phyloP scores from a whole-genome alignment of 2,329 filamentous ascomycete genomes.

The Penicillium olsonii region DNA sequence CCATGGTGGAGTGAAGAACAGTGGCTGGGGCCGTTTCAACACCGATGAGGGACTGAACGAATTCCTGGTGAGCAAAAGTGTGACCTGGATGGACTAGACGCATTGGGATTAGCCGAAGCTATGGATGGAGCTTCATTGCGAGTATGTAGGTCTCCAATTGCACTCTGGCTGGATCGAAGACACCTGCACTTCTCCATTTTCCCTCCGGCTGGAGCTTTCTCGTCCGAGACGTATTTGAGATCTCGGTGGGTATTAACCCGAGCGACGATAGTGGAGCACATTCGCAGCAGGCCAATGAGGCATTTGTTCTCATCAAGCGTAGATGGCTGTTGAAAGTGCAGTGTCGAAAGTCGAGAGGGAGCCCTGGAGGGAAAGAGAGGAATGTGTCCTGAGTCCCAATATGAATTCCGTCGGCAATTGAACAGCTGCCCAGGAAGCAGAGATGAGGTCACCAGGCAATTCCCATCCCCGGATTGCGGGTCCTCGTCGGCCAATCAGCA shows the following conservation, averaged over 20 bases:
- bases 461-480: constrained; percentile 17
- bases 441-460: constrained; percentile 17
- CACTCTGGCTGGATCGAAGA: not conserved
- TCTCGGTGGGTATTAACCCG: constrained; percentile 1
- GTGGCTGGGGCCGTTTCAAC: constrained; percentile 63
- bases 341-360: not conserved
- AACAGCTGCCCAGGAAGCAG: not conserved
- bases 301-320: too few relatives aligned
- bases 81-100: constrained; percentile 56
- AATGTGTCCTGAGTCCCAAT: not conserved
- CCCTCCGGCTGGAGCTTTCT: not conserved
- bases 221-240: not conserved
- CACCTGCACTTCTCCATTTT: not conserved
- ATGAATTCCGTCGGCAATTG: constrained; percentile 25
- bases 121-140: not conserved
- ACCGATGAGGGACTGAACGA: constrained; percentile 56
- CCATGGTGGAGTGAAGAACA: constrained; percentile 64
- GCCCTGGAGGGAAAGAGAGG: not conserved
- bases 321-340: too few relatives aligned
- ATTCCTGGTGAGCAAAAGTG: constrained; percentile 63
- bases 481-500: constrained; percentile 14
- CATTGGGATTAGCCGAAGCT: not conserved
- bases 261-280: not conserved
- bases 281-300: not conserved
- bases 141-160: not conserved